phyloP scores from a whole-genome alignment of 345 rosid genomes.

The Eucalyptus lansdowneana region DNA sequence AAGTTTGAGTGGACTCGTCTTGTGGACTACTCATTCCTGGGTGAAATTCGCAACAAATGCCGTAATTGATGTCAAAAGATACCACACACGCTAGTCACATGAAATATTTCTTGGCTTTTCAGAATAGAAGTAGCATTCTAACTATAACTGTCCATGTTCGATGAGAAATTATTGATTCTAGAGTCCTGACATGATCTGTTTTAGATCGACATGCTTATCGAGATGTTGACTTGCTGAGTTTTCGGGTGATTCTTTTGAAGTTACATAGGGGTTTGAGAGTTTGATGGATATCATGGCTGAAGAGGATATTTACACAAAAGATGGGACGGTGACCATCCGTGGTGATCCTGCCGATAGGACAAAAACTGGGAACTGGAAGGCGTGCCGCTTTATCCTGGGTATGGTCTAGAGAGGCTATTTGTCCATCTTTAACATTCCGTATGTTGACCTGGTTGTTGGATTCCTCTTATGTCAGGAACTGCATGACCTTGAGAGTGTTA shows the following conservation, averaged over 20 bases:
- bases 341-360: conserved; percentile 65
- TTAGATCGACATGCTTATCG: neutral
- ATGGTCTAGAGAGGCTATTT: neutral
- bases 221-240: neutral
- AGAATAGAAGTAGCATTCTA: neutral
- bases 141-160: neutral
- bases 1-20: neutral
- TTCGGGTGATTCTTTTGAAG: neutral
- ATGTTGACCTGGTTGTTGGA: neutral
- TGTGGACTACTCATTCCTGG: neutral
- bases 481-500: neutral
- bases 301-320: conserved; percentile 45
- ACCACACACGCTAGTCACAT: neutral
- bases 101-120: neutral
- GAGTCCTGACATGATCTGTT: neutral
- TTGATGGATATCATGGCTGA: conserved; percentile 27
- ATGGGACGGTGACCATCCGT: conserved; percentile 60
- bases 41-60: neutral
- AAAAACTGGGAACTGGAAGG: conserved; percentile 86
- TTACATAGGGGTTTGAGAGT: neutral
- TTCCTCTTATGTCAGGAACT: neutral
- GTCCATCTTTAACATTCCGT: neutral
- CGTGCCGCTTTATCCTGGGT: conserved; percentile 90
- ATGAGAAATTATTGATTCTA: neutral
- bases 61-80: neutral